phyloP scores from a whole-genome alignment of 75 land plant genomes.

The Adiantum capillusveneris region DNA sequence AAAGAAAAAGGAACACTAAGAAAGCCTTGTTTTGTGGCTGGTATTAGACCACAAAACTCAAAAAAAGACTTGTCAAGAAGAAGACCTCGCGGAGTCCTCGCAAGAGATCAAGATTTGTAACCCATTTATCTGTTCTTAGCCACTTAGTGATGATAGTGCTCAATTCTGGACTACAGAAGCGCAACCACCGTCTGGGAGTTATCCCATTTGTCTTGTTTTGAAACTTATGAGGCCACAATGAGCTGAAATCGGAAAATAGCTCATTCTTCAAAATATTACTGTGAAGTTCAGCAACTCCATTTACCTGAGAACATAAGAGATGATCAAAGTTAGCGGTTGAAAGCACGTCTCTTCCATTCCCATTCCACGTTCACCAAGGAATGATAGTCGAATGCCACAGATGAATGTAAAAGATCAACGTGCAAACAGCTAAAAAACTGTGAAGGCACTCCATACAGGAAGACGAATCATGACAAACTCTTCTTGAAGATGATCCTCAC shows the following conservation, averaged over 20 bases:
- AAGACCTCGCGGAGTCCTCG: constrained; percentile 57
- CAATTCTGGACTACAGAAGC: constrained; percentile 86
- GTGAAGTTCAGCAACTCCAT: constrained; percentile 94
- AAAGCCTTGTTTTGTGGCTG: not conserved
- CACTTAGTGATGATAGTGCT: constrained; percentile 83
- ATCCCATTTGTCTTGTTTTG: constrained; percentile 99
- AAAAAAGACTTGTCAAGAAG: too few species aligned
- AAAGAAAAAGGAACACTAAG: not conserved
- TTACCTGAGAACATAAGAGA: constrained; percentile 47
- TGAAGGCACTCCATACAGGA: too few species aligned
- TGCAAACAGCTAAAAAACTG: too few species aligned
- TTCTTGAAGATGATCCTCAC: too few species aligned
- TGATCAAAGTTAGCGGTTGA: too few species aligned
- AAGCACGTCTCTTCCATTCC: too few species aligned
- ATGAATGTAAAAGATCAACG: too few species aligned
- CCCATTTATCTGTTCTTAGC: constrained; percentile 85
- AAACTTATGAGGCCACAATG: constrained; percentile 86
- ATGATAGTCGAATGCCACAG: too few species aligned
- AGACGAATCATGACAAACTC: too few species aligned
- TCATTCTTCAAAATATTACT: constrained; percentile 73
- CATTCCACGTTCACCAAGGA: too few species aligned
- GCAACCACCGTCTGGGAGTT: constrained; percentile 94
- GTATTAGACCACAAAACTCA: not conserved
- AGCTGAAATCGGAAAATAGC: constrained; percentile 77
- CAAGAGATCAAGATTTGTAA: constrained; percentile 71